These are phyloP conservation scores for Porpolomopsis calyptriformis DNA, from an alignment of 768 basidiomycete species.

Conservation along the genomic window DNA sequence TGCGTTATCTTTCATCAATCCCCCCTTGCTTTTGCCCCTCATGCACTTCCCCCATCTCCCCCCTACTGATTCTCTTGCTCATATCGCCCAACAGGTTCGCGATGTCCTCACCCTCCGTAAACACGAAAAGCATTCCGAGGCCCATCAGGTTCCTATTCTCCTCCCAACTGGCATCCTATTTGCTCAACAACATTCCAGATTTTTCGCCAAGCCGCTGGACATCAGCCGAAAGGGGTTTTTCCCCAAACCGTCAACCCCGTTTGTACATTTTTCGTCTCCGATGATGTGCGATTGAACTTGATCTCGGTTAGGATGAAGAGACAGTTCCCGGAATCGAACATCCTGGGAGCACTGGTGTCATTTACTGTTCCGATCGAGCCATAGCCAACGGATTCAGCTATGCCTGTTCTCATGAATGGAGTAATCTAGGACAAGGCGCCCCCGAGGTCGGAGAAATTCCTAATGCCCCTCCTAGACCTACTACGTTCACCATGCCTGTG, in stretches of 20 bases:
- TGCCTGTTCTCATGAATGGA: slow-evolving; percentile 69
- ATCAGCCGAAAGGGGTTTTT: slow-evolving; percentile 50
- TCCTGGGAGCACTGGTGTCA: slow-evolving; percentile 51
- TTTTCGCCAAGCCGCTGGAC: slow-evolving; percentile 62
- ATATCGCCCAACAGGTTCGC: slow-evolving; percentile 49
- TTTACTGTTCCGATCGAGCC: slow-evolving; percentile 91
- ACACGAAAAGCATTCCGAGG: slow-evolving; percentile 79
- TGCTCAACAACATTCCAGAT: slow-evolving; percentile 36
- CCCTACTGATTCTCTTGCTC: slow-evolving; percentile 32
- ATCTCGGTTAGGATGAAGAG: slow-evolving; percentile 56
- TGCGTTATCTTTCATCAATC: background rate
- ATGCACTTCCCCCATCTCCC: slow-evolving; percentile 28
- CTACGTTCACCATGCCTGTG: slow-evolving; percentile 49
- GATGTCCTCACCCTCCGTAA: slow-evolving; percentile 58
- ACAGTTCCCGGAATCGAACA: slow-evolving; percentile 83
- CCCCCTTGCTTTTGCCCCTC: background rate
- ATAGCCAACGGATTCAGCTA: slow-evolving; percentile 90
- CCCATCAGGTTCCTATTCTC: slow-evolving; percentile 53
- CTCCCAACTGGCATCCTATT: background rate
- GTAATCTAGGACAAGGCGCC: slow-evolving; percentile 86
- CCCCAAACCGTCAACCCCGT: slow-evolving; percentile 69
- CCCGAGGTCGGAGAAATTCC: slow-evolving; percentile 84
- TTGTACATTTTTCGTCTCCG: slow-evolving; percentile 12
- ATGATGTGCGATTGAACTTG: background rate
- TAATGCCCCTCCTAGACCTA: slow-evolving; percentile 55